These are phyloP conservation scores for Mycena vulgaris DNA, from an alignment of 768 basidiomycete species.

Conservation along the genomic window DNA sequence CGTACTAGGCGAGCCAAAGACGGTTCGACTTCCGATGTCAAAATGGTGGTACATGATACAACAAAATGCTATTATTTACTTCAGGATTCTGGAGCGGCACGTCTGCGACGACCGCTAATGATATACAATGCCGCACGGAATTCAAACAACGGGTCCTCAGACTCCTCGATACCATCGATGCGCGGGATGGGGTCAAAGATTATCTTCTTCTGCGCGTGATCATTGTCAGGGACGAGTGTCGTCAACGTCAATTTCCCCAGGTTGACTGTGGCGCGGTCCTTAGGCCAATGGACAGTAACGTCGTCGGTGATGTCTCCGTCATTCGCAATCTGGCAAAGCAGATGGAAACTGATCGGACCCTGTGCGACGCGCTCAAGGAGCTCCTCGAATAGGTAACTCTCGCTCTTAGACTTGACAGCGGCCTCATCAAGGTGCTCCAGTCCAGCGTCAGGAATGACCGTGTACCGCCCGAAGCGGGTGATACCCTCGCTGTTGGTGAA, in stretches of 20 bases:
- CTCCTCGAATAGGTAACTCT: conserved; percentile 40
- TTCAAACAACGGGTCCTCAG: conserved; percentile 40
- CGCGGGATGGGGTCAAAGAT: conserved; percentile 43
- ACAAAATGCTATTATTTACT: neutral
- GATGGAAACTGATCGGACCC: conserved; percentile 36
- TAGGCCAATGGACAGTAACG: conserved; percentile 40
- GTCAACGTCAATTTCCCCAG: conserved; percentile 36
- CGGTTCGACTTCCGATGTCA: neutral
- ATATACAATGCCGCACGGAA: conserved; percentile 42
- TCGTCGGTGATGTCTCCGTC: conserved; percentile 41
- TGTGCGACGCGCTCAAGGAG: conserved; percentile 30
- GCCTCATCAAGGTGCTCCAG: conserved; percentile 39
- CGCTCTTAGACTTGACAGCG: conserved; percentile 30
- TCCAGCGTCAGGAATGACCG: conserved; percentile 37
- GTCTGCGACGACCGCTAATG: conserved; percentile 40
- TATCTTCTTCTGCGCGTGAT: conserved; percentile 36
- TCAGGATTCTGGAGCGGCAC: conserved; percentile 23
- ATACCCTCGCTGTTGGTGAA: conserved; percentile 37
- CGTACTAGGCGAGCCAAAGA: neutral
- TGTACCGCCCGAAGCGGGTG: conserved; percentile 38
- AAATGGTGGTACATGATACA: neutral
- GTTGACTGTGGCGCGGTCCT: conserved; percentile 36
- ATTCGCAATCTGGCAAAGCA: conserved; percentile 38
- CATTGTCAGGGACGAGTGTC: conserved; percentile 31
- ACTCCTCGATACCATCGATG: conserved; percentile 36